phyloP scores from a whole-genome alignment of 257 asterid species.

The Solanum corneliomulleri region DNA sequence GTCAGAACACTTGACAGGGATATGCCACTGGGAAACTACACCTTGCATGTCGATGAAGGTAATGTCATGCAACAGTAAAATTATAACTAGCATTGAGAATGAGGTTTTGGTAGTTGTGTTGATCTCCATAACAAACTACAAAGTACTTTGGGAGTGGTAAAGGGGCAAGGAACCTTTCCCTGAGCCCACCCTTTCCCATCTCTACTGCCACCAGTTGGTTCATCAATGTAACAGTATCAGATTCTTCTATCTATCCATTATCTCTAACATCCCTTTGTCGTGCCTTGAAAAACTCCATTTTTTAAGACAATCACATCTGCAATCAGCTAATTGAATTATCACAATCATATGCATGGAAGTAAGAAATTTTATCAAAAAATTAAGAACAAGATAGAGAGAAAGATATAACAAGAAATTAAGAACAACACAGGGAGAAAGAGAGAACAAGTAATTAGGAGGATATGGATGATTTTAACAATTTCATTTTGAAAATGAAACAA shows the following conservation, averaged over 20 bases:
- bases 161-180: background rate
- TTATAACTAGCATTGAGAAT: background rate
- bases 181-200: background rate
- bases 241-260: background rate
- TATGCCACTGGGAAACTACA: conserved; percentile 86
- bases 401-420: background rate
- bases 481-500: background rate
- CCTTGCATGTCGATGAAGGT: conserved; percentile 91
- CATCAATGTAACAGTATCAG: background rate
- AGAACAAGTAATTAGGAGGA: background rate
- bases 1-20: conserved; percentile 77
- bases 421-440: background rate
- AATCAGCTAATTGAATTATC: background rate
- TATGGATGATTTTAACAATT: background rate
- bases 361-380: background rate
- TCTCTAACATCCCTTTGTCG: background rate
- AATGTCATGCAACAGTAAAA: background rate
- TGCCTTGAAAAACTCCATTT: background rate
- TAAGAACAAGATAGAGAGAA: background rate
- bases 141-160: background rate
- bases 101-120: background rate
- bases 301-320: background rate
- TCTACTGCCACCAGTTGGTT: background rate
- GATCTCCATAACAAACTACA: background rate
- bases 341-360: background rate